Evolutionary conservation across 495 filamentous ascomycete species (phyloP).

Genomic region (Trichocladium antarcticum): DNA sequence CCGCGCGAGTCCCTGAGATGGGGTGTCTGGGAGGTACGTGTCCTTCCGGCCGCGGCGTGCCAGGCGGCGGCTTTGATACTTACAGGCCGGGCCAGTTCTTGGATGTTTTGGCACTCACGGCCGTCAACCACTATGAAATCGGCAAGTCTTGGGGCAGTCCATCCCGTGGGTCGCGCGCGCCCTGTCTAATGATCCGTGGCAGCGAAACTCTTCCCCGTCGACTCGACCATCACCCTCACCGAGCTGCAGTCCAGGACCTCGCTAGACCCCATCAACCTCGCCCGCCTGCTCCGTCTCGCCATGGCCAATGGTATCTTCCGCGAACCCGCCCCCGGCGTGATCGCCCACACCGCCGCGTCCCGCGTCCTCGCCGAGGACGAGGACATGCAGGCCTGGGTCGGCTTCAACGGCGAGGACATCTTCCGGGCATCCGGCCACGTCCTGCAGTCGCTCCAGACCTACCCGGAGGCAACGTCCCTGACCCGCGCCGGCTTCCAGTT

Average conservation of each 20-base stretch:
- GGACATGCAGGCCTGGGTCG: constrained; percentile 39
- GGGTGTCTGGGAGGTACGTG: constrained; percentile 32
- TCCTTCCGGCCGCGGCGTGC: background rate
- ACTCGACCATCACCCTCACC: constrained; percentile 32
- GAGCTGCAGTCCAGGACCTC: constrained; percentile 33
- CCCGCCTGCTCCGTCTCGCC: constrained; percentile 43
- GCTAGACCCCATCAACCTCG: constrained; percentile 36
- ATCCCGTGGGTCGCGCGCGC: no score
- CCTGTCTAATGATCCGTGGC: background rate
- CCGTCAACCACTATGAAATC: constrained; percentile 32
- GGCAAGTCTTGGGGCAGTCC: constrained; percentile 15
- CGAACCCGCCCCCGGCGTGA: constrained; percentile 38
- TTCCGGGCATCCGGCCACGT: constrained; percentile 38
- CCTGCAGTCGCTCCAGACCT: constrained; percentile 24
- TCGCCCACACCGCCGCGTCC: constrained; percentile 44
- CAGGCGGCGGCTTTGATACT: background rate
- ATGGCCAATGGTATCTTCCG: constrained; percentile 48
- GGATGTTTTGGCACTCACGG: constrained; percentile 27
- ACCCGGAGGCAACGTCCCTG: constrained; percentile 33
- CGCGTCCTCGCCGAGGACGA: constrained; percentile 35
- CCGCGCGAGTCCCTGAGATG: constrained; percentile 33
- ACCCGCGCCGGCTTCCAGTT: constrained; percentile 39
- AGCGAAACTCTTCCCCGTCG: constrained; percentile 33
- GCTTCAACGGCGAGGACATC: constrained; percentile 42
- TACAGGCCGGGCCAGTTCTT: constrained; percentile 27